These are phyloP conservation scores for Leptodontidium sp. DNA, from an alignment of 2,329 filamentous ascomycete species.

Conservation along the genomic window DNA sequence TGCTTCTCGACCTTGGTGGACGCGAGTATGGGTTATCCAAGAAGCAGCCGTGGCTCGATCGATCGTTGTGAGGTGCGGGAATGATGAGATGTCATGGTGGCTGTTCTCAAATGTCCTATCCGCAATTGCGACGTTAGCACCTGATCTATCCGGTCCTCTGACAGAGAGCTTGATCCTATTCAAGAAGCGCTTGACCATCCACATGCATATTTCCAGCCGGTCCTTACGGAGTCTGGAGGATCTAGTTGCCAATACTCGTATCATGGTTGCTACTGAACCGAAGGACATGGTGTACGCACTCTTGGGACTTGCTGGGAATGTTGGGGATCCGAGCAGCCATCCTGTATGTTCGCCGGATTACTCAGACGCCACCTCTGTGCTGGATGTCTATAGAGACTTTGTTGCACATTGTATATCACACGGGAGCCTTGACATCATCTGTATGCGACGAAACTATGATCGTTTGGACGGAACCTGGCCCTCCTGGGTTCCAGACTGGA, in stretches of 20 bases:
- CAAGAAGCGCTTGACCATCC: constrained; percentile 13
- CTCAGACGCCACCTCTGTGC: neutral
- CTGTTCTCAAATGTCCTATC: constrained; percentile 8
- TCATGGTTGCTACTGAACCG: constrained; percentile 14
- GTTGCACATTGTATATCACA: constrained; percentile 6
- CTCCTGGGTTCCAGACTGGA: constrained; percentile 7
- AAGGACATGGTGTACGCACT: constrained; percentile 14
- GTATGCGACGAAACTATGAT: constrained; percentile 12
- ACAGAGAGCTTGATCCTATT: constrained; percentile 10
- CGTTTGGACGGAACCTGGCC: neutral
- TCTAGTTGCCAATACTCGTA: constrained; percentile 13
- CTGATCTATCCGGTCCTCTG: constrained; percentile 2
- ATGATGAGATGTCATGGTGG: constrained; percentile 13
- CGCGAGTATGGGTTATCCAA: constrained; percentile 12
- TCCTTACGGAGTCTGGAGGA: constrained; percentile 4
- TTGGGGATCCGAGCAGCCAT: constrained; percentile 7
- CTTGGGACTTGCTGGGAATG: constrained; percentile 6
- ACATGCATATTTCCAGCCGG: neutral
- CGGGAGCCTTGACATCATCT: constrained; percentile 6
- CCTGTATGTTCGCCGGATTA: constrained; percentile 8
- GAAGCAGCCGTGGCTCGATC: constrained; percentile 14
- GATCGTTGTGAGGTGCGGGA: constrained; percentile 4
- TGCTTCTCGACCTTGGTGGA: constrained; percentile 11
- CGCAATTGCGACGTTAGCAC: constrained; percentile 6
- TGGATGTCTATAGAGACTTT: constrained; percentile 14